Percentiles rank a stretch among this genome's conserved stretches.
These are phyloP conservation scores for Talaromyces amestolkiae DNA, from an alignment of 2,329 filamentous ascomycete species.

Conservation along the genomic window DNA sequence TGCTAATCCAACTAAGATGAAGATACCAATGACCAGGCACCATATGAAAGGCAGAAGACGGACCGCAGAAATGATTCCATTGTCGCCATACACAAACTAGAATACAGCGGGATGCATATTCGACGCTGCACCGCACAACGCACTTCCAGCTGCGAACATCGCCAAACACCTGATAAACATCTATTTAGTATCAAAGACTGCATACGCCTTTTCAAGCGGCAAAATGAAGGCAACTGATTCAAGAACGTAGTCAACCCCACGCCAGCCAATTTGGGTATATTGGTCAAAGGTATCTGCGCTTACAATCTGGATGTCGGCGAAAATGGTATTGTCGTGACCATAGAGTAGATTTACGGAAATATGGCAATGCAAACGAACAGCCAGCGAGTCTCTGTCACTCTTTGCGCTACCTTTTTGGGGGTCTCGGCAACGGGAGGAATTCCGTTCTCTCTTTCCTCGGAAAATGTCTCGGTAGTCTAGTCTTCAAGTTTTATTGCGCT, in stretches of 20 bases:
- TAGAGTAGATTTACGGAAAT: conserved; percentile 37
- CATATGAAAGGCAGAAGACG: conserved; percentile 30
- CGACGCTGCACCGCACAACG: conserved; percentile 47
- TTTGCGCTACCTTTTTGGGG: not conserved
- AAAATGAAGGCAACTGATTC: conserved; percentile 43
- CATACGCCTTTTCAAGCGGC: conserved; percentile 39
- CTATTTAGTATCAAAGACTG: conserved; percentile 48
- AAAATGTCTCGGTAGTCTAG: not conserved
- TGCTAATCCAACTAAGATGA: conserved; percentile 25
- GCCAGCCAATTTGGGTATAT: conserved; percentile 44
- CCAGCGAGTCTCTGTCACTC: conserved; percentile 20
- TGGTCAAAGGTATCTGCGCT: conserved; percentile 41
- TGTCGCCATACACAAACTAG: conserved; percentile 49
- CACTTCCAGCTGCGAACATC: conserved; percentile 33
- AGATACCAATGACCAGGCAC: conserved; percentile 26
- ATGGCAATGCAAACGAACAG: conserved; percentile 26
- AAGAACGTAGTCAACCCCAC: conserved; percentile 44
- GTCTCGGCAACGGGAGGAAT: too few species aligned
- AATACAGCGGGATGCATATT: conserved; percentile 53
- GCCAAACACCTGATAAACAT: conserved; percentile 32
- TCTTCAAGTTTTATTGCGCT: not conserved
- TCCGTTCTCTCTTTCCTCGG: not conserved
- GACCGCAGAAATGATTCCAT: conserved; percentile 27
- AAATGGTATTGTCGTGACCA: conserved; percentile 48
- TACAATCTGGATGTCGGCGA: conserved; percentile 48